phyloP scores from a whole-genome alignment of 192 early-diverging fungal species.

The Backusella mclennaniae region DNA sequence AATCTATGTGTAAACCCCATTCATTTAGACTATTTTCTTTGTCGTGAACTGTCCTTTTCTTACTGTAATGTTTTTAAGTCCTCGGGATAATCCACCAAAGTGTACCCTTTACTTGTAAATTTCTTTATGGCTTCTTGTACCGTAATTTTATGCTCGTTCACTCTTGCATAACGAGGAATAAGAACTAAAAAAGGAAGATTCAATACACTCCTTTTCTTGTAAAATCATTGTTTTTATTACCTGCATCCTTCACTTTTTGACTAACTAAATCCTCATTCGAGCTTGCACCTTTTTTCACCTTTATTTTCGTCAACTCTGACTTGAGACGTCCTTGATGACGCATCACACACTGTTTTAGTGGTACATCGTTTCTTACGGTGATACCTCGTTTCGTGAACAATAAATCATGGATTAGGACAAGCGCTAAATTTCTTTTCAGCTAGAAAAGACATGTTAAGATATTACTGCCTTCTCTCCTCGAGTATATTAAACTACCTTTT shows the following conservation, averaged over 20 bases:
- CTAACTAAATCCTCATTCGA: slow-evolving; percentile 74
- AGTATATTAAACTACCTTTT: slow-evolving; percentile 35
- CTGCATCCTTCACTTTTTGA: slow-evolving; percentile 48
- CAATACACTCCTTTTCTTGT: too few species aligned
- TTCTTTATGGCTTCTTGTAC: slow-evolving; percentile 65
- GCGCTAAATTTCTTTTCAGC: slow-evolving; percentile 27
- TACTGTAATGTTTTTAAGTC: slow-evolving; percentile 31
- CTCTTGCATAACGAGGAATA: slow-evolving; percentile 83
- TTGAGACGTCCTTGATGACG: slow-evolving; percentile 68
- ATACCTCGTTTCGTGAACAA: slow-evolving; percentile 77
- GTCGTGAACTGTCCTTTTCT: background rate
- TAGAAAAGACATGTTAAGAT: background rate
- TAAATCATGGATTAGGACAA: slow-evolving; percentile 84
- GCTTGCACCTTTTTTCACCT: slow-evolving; percentile 62
- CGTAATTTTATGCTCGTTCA: slow-evolving; percentile 78
- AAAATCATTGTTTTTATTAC: slow-evolving; percentile 23
- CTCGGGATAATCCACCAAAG: slow-evolving; percentile 35
- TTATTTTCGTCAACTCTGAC: slow-evolving; percentile 76
- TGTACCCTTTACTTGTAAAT: slow-evolving; percentile 61
- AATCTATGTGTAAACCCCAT: slow-evolving; percentile 6
- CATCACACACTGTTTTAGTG: slow-evolving; percentile 64
- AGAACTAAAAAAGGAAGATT: slow-evolving; percentile 36
- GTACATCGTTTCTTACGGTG: slow-evolving; percentile 51
- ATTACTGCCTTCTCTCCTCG: too few species aligned
- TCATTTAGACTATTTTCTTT: background rate